These are phyloP conservation scores for Carex kokanica DNA, from an alignment of 176 grass and related monocot species.

Conservation along the genomic window DNA sequence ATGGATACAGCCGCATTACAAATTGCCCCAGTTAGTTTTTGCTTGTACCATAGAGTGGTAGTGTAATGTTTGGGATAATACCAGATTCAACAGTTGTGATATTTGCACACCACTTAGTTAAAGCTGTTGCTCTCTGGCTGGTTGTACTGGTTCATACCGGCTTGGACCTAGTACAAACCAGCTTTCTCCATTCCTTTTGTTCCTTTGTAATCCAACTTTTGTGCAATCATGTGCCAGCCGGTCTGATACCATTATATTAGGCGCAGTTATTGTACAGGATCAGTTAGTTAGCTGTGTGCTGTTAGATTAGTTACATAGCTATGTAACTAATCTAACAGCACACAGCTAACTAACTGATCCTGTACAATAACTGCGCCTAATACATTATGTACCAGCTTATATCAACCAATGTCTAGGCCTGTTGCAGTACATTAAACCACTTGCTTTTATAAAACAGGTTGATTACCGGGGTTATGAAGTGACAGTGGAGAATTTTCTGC, in stretches of 20 bases:
- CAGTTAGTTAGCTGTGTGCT: no score
- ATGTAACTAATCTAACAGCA: no score
- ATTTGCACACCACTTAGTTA: background rate
- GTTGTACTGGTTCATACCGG: background rate
- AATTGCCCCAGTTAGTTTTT: background rate
- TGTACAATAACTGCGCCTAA: no score
- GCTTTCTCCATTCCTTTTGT: background rate
- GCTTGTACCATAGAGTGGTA: background rate
- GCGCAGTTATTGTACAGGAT: no score
- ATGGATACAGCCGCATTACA: background rate
- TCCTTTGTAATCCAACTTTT: background rate
- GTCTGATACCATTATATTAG: background rate
- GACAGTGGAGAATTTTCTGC: slow-evolving; percentile 89
- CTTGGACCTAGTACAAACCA: background rate
- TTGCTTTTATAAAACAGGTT: slow-evolving; percentile 44
- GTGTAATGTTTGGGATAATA: background rate
- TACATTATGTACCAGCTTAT: background rate
- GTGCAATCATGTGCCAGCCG: background rate
- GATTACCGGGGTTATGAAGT: slow-evolving; percentile 98
- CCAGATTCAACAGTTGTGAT: background rate
- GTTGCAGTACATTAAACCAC: background rate
- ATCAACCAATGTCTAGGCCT: background rate
- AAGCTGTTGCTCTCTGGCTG: background rate
- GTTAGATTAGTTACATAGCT: no score
- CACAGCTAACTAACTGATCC: no score